Evolutionary conservation across 768 basidiomycete genomes (phyloP).

Genomic region (Rhizopogon rudus): DNA sequence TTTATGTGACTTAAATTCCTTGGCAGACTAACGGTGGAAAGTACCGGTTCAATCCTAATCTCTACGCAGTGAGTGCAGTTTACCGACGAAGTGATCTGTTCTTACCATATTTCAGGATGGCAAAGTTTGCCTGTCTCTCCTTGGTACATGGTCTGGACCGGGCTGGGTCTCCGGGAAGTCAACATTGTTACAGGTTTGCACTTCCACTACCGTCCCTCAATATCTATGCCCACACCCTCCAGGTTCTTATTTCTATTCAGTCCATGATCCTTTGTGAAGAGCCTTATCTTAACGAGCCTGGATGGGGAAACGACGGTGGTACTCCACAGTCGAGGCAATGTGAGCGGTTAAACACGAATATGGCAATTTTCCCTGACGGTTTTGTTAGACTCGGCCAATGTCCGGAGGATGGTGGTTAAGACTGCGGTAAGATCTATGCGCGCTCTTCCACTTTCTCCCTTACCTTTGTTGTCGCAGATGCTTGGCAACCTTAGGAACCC

Average conservation of each 20-base stretch:
- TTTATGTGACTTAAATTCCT: neutral
- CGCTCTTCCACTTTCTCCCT: conserved; percentile 1
- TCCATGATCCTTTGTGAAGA: conserved; percentile 95
- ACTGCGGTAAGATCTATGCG: conserved; percentile 57
- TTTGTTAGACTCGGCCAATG: conserved; percentile 77
- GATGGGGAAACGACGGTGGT: conserved; percentile 71
- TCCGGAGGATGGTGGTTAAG: conserved; percentile 87
- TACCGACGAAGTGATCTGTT: neutral
- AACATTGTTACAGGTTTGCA: conserved; percentile 74
- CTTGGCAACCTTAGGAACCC: conserved; percentile 76
- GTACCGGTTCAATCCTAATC: conserved; percentile 90
- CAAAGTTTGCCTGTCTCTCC: conserved; percentile 88
- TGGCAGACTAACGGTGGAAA: conserved; percentile 82
- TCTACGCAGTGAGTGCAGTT: conserved; percentile 67
- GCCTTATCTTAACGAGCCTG: conserved; percentile 90
- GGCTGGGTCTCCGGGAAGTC: conserved; percentile 92
- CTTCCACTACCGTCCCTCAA: neutral
- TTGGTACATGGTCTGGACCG: conserved; percentile 92
- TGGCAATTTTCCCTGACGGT: conserved; percentile 8
- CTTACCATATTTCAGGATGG: conserved; percentile 53
- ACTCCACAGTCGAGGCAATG: conserved; percentile 74
- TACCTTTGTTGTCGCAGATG: conserved; percentile 48
- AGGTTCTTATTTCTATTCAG: conserved; percentile 90
- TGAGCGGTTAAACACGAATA: conserved; percentile 31
- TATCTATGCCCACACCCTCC: conserved; percentile 1